phyloP scores from a whole-genome alignment of 108 stramenopile species.

The Nannochloropsis salina region DNA sequence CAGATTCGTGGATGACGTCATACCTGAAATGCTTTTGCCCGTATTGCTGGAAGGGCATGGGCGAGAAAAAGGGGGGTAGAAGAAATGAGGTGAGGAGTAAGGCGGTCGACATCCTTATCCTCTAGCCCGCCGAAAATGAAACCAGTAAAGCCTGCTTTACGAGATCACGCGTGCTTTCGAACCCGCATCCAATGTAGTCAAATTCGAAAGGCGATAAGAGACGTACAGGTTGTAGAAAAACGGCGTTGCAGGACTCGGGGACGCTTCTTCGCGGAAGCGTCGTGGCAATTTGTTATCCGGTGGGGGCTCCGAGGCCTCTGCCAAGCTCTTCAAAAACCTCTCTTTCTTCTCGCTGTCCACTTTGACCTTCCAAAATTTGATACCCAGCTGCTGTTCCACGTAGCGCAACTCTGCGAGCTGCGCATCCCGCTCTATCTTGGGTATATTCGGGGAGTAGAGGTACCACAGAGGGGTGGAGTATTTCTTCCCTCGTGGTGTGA shows the following conservation, averaged over 20 bases:
- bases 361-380: slow-evolving; percentile 7
- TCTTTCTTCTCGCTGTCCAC: background rate
- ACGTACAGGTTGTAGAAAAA: slow-evolving; percentile 16
- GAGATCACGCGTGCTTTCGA: too few species aligned
- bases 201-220: too few species aligned
- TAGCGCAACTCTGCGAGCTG: slow-evolving; percentile 17
- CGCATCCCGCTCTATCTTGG: slow-evolving; percentile 15
- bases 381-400: slow-evolving; percentile 1
- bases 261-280: background rate
- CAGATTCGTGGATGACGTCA: background rate
- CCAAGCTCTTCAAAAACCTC: background rate
- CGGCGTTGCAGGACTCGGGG: background rate
- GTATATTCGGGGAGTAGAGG: slow-evolving; percentile 13
- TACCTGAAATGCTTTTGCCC: background rate
- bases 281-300: background rate
- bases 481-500: background rate
- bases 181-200: too few species aligned
- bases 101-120: too few species aligned
- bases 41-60: background rate
- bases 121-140: too few species aligned
- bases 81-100: background rate
- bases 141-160: too few species aligned
- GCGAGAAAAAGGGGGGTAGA: background rate
- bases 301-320: background rate
- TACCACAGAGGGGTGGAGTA: background rate